Evolutionary conservation across 2,329 filamentous ascomycete species (phyloP), one percentile per base, ranked within the genome.

Genomic region (Blastomyces percursus): DNA sequence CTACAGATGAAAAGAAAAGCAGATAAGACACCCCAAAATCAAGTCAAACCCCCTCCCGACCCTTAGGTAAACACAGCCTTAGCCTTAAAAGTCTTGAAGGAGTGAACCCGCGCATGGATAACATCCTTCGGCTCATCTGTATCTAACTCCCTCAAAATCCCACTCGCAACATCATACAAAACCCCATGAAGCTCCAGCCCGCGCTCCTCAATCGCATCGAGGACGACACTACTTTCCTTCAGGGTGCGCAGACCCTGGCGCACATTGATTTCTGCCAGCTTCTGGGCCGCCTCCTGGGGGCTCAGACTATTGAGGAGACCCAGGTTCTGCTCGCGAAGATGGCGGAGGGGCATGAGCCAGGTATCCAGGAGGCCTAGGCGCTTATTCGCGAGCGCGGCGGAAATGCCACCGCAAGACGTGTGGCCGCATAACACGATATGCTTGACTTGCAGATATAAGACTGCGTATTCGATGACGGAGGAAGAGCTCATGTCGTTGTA

Each of bases 391-490:
- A 84, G 73, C 14, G 80, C 79, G 12, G 82, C 84, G 21, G 76
- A 77, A 32, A 84, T 81, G 62, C 84, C 84, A 51, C 84, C 84
- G 67, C 84, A 86, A 61, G 75, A 77, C 0, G 83, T 85, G 71
- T 86, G 84, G 3, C 84, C 84, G 69, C 82, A 85, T 30, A 86
- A 76, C 56, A 86, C 80, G 62, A 86, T 78, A 74, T 84, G 82
- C 67, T 83, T 81, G 66, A 88, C 85, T 69, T 87, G 84, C 44
- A 95, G 79, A 72, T 89, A 81, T 63, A 77, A 79, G 64, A 95
- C 89, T 52, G 90, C 88, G 72, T 87, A 95, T 72, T 93, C 87
- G 71, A 95, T 86, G 55, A 93, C 90, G 62, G 85, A 84, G 12
- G 85, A 81, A 42, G 86, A 86, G 77, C 85, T 90, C 73, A 93